Percentiles rank a stretch among this genome's conserved stretches.
phyloP scores from a whole-genome alignment of 164 flowering plant species.

The Magnolia changhungtana region DNA sequence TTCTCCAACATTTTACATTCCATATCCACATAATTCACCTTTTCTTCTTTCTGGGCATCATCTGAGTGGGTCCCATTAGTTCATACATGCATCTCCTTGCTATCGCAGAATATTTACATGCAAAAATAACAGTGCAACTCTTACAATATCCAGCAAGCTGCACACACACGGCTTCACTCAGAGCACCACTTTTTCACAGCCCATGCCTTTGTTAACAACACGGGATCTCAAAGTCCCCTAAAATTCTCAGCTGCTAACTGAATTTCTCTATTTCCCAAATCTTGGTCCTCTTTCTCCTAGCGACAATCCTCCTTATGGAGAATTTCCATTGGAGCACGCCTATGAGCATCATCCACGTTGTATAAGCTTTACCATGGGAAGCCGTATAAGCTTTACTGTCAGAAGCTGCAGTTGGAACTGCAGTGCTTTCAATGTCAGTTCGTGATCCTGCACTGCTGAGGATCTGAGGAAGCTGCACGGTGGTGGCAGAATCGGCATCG shows the following conservation, averaged over 20 bases:
- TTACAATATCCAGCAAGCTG: too few species aligned
- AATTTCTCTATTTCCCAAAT: slow-evolving; percentile 1
- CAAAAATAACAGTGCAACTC: too few species aligned
- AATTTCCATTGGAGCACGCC: slow-evolving; percentile 42
- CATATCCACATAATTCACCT: too few species aligned
- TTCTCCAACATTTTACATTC: too few species aligned
- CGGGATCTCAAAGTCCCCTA: neutral
- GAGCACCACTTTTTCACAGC: neutral
- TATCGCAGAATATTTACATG: too few species aligned
- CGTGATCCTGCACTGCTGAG: slow-evolving; percentile 20
- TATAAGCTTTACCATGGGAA: slow-evolving; percentile 17
- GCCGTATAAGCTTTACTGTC: slow-evolving; percentile 27
- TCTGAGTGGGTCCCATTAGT: too few species aligned
- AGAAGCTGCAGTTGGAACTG: slow-evolving; percentile 29
- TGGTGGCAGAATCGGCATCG: slow-evolving; percentile 27
- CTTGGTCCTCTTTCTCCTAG: slow-evolving; percentile 17
- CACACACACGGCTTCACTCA: neutral
- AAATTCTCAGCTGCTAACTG: neutral
- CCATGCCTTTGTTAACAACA: neutral
- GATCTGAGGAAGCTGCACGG: neutral
- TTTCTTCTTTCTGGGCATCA: too few species aligned
- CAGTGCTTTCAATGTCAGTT: slow-evolving; percentile 40
- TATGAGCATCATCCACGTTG: slow-evolving; percentile 50
- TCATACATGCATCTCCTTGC: too few species aligned
- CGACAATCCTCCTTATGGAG: slow-evolving; percentile 13